Conservation (phyloP, 1,284 basidiomycete species). For the Anthracocystis setariae region DNA sequence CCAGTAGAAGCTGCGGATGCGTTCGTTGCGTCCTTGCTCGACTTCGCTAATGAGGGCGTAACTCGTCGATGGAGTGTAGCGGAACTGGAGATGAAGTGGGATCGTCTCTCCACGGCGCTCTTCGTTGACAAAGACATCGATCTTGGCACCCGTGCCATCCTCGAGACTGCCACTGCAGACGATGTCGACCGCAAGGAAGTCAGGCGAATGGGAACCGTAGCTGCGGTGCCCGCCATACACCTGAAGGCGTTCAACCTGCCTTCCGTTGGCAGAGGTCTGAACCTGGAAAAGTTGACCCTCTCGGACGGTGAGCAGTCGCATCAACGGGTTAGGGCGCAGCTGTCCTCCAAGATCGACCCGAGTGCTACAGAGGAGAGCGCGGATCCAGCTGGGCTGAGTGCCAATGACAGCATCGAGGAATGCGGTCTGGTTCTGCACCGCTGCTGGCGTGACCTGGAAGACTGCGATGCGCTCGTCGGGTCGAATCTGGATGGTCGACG, state of each 20-base stretch:
- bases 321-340: slow-evolving; percentile 87
- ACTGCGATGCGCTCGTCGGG: slow-evolving; percentile 73
- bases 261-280: too few species aligned
- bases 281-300: too few species aligned
- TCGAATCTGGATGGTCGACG: too few species aligned
- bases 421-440: too few species aligned
- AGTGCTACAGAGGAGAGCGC: slow-evolving; percentile 82
- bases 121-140: slow-evolving; percentile 84
- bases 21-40: slow-evolving; percentile 81
- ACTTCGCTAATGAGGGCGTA: slow-evolving; percentile 94
- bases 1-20: slow-evolving; percentile 77
- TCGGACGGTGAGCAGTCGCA: slow-evolving; percentile 86
- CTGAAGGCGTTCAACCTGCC: too few species aligned
- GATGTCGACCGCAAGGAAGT: slow-evolving; percentile 79
- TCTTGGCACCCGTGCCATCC: too few species aligned
- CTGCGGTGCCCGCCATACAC: too few species aligned
- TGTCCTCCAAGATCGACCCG: slow-evolving; percentile 72
- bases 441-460: slow-evolving; percentile 77
- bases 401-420: too few species aligned
- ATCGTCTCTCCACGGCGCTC: slow-evolving; percentile 81
- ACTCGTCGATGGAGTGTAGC: slow-evolving; percentile 87
- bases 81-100: slow-evolving; percentile 83
- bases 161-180: slow-evolving; percentile 36
- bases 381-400: slow-evolving; percentile 89
- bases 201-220: too few species aligned